Conservation (phyloP, 2,329 filamentous ascomycete genomes). For the Hypoxylon sp. region DNA sequence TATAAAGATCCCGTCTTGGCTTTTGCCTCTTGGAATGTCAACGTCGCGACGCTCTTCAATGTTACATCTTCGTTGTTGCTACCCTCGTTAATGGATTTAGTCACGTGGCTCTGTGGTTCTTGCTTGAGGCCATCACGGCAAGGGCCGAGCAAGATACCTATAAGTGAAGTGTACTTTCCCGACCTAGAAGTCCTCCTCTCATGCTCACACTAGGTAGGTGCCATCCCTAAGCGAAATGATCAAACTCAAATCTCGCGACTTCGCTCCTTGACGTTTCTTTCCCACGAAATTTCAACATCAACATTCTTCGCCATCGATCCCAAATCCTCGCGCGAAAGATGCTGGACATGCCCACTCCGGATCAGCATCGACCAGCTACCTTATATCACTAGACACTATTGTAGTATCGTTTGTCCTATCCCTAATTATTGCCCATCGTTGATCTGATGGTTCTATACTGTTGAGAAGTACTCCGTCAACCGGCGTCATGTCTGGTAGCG, state of each 20-base stretch:
- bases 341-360: not conserved
- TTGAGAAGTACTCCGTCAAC: not conserved
- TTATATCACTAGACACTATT: constrained; percentile 15
- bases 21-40: not conserved
- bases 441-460: not conserved
- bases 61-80: not conserved
- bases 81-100: constrained; percentile 7
- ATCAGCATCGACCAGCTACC: not conserved
- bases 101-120: constrained; percentile 18
- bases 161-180: not conserved
- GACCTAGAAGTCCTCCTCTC: not conserved
- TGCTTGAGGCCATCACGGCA: constrained; percentile 11
- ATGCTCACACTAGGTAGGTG: constrained; percentile 26
- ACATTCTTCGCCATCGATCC: not conserved
- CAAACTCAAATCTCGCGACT: not conserved
- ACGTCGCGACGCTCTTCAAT: not conserved
- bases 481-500: constrained; percentile 46
- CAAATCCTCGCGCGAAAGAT: not conserved
- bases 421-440: not conserved
- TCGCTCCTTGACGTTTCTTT: not conserved
- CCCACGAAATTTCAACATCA: constrained; percentile 6
- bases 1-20: constrained; percentile 20
- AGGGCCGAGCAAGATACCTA: not conserved
- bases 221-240: constrained; percentile 4
- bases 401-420: not conserved